Percentiles rank a stretch among this genome's conserved stretches.
These are phyloP conservation scores for Pelargonium citronellum DNA, from an alignment of 441 rosid species.

Conservation along the genomic window DNA sequence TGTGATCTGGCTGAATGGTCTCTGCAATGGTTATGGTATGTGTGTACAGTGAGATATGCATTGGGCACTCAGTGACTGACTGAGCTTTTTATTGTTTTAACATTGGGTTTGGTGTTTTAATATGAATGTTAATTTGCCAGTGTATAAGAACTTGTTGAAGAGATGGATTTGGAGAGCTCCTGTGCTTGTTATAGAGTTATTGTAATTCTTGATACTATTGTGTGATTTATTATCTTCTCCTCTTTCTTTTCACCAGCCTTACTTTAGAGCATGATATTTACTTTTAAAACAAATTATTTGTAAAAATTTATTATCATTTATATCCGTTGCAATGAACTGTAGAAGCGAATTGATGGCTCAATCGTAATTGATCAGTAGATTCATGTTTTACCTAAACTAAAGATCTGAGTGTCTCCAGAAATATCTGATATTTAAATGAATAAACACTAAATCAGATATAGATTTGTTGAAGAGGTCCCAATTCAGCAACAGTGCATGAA, in stretches of 20 bases:
- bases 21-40: not conserved
- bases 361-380: too few relatives aligned
- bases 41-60: not conserved
- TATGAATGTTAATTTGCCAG: not conserved
- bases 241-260: not conserved
- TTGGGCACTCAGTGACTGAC: not conserved
- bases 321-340: too few relatives aligned
- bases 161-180: not conserved
- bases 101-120: slow-evolving; percentile 6
- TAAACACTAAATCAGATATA: too few relatives aligned
- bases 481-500: too few relatives aligned
- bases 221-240: not conserved
- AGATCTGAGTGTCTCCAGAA: too few relatives aligned
- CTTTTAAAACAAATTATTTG: too few relatives aligned
- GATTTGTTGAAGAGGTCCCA: too few relatives aligned
- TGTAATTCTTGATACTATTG: not conserved
- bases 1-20: slow-evolving; percentile 11
- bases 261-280: too few relatives aligned
- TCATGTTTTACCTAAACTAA: too few relatives aligned
- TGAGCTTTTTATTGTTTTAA: not conserved
- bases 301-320: too few relatives aligned
- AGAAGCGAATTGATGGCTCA: too few relatives aligned
- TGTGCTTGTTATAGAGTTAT: not conserved
- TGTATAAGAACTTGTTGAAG: not conserved
- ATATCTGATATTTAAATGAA: too few relatives aligned